Percentiles rank a stretch among this genome's conserved stretches.
Evolutionary conservation across 192 early-diverging fungal genomes (phyloP).

Genomic region (Thoreauomyces humboldtii): DNA sequence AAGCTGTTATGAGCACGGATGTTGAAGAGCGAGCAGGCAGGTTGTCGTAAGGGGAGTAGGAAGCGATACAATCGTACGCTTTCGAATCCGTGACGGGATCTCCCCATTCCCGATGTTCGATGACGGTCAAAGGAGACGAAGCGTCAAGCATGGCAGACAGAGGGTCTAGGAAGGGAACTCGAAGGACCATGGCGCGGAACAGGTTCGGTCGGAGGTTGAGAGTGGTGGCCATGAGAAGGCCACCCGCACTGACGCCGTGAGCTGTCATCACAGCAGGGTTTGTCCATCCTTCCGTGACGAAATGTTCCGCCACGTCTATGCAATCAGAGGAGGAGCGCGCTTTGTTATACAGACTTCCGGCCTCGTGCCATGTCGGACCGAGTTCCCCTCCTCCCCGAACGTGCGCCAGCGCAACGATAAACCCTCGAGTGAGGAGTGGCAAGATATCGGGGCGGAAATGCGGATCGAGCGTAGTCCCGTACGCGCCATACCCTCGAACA

Average conservation of each 20-base stretch:
- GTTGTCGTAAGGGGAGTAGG: conserved; percentile 29
- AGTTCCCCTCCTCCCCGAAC: conserved; percentile 56
- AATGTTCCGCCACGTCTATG: conserved; percentile 48
- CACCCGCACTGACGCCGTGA: conserved; percentile 30
- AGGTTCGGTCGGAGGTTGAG: conserved; percentile 29
- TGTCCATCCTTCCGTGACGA: conserved; percentile 48
- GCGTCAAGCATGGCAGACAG: conserved; percentile 27
- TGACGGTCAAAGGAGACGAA: conserved; percentile 15
- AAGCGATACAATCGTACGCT: conserved; percentile 15
- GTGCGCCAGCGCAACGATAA: conserved; percentile 30
- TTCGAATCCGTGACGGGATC: conserved; percentile 12
- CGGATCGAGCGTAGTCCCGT: conserved; percentile 12
- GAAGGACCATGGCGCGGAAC: conserved; percentile 29
- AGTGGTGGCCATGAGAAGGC: conserved; percentile 4
- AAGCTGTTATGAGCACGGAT: conserved; percentile 15
- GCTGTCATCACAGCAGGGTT: conserved; percentile 33
- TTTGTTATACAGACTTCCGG: conserved; percentile 45
- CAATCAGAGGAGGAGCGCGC: conserved; percentile 57
- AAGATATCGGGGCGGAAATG: conserved; percentile 24
- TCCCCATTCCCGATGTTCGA: conserved; percentile 34
- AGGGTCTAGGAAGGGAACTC: conserved; percentile 35
- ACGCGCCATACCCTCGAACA: conserved; percentile 22
- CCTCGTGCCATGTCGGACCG: conserved; percentile 28
- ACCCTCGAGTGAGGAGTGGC: conserved; percentile 28
- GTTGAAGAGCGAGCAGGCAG: conserved; percentile 6